phyloP scores from a whole-genome alignment of 768 basidiomycete species.

The Boletus vermiculosoides region DNA sequence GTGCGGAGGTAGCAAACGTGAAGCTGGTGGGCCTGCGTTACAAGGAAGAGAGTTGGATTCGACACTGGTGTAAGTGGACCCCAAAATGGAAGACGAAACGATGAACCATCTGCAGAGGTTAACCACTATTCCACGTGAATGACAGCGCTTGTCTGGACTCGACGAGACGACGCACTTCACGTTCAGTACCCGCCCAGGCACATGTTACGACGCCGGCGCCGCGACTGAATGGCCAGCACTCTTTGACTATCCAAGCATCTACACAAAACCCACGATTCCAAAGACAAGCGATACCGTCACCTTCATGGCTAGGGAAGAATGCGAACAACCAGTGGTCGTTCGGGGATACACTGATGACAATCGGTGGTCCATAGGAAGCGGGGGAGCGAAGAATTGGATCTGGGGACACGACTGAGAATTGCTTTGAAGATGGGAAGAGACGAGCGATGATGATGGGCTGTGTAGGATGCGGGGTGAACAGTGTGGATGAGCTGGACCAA shows the following conservation, averaged over 20 bases:
- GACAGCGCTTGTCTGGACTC: background rate
- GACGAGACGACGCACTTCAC: slow-evolving; percentile 49
- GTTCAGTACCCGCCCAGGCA: slow-evolving; percentile 56
- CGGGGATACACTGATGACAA: slow-evolving; percentile 58
- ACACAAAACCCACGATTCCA: slow-evolving; percentile 61
- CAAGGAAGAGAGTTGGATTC: slow-evolving; percentile 55
- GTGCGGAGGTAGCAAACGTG: slow-evolving; percentile 55
- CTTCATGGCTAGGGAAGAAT: slow-evolving; percentile 61
- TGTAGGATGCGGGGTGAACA: slow-evolving; percentile 66
- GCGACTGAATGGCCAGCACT: slow-evolving; percentile 52
- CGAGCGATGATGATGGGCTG: slow-evolving; percentile 60
- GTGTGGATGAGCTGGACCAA: slow-evolving; percentile 68
- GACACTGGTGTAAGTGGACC: slow-evolving; percentile 57
- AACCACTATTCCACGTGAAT: slow-evolving; percentile 49
- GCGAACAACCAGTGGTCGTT: slow-evolving; percentile 68
- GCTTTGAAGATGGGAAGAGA: slow-evolving; percentile 68
- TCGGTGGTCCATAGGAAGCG: slow-evolving; percentile 56
- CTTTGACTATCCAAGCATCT: slow-evolving; percentile 60
- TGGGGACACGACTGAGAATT: slow-evolving; percentile 59
- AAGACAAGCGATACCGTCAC: slow-evolving; percentile 60
- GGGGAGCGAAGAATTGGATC: slow-evolving; percentile 45
- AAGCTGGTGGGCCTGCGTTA: slow-evolving; percentile 62
- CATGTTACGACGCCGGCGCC: slow-evolving; percentile 60
- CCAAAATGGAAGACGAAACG: slow-evolving; percentile 53
- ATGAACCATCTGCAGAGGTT: slow-evolving; percentile 41